Conservation (phyloP, 2,329 filamentous ascomycete genomes). For the Lasiodiplodia citricola region DNA sequence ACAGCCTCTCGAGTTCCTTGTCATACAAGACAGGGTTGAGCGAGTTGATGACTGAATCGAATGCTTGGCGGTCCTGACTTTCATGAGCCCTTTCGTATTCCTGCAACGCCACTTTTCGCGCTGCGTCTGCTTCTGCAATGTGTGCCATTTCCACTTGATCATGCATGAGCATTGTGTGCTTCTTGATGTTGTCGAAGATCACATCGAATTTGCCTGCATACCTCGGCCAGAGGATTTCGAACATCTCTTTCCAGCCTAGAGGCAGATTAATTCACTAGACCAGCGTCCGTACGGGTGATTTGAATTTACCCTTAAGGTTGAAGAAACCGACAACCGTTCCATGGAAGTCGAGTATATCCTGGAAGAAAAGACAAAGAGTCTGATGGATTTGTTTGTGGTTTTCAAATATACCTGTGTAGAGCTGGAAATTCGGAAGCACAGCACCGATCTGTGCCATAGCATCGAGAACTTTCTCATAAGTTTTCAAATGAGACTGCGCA, state of each 20-base stretch:
- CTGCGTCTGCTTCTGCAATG: conserved; percentile 29
- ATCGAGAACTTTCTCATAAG: conserved; percentile 35
- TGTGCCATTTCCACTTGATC: conserved; percentile 30
- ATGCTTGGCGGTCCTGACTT: conserved; percentile 26
- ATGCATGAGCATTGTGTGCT: conserved; percentile 28
- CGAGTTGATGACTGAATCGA: conserved; percentile 15
- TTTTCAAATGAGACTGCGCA: conserved; percentile 31
- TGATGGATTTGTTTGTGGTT: conserved; percentile 34
- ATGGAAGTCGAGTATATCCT: conserved; percentile 47
- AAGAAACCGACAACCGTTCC: conserved; percentile 40
- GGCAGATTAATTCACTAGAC: no score
- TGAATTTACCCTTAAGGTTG: conserved; percentile 33
- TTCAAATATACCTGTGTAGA: conserved; percentile 31
- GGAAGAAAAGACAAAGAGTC: conserved; percentile 41
- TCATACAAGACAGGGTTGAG: conserved; percentile 29
- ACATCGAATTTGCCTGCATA: conserved; percentile 34
- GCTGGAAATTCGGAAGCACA: conserved; percentile 36
- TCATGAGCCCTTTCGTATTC: conserved; percentile 27
- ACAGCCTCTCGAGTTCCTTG: conserved; percentile 26
- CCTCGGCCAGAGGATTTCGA: conserved; percentile 41
- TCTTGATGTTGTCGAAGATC: conserved; percentile 29
- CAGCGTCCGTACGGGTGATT: neutral
- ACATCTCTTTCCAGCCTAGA: conserved; percentile 35
- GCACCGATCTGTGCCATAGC: conserved; percentile 33
- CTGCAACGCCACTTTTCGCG: conserved; percentile 26